Percentiles rank a stretch among this genome's conserved stretches.
Evolutionary conservation across 306 rosid species (phyloP).

Genomic region (Geum urbanum): DNA sequence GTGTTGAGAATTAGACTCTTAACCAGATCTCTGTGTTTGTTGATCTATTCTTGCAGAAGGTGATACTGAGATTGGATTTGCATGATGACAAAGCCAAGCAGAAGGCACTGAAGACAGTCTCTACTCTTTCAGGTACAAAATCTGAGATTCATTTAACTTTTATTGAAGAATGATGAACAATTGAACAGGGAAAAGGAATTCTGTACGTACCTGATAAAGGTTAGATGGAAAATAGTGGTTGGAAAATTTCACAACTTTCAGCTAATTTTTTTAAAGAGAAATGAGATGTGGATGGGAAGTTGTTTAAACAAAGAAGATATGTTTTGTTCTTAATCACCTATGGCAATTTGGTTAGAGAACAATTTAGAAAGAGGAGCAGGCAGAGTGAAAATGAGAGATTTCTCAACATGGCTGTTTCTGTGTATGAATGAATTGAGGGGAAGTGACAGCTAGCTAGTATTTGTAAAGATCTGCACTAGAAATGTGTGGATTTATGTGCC

Average conservation of each 20-base stretch:
- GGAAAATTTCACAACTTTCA: not conserved
- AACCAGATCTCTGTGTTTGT: conserved; percentile 23
- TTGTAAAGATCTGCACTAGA: not conserved
- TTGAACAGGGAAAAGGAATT: not conserved
- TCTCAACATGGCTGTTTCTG: not conserved
- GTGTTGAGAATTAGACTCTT: conserved; percentile 8
- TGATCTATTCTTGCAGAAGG: conserved; percentile 54
- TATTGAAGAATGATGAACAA: not conserved
- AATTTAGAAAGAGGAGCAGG: not conserved
- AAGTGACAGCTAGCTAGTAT: not conserved
- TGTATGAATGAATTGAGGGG: not conserved
- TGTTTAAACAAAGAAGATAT: not conserved
- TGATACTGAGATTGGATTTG: conserved; percentile 69
- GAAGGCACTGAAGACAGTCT: conserved; percentile 82
- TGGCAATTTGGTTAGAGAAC: conserved; percentile 10
- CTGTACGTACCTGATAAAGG: not conserved
- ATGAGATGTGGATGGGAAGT: not conserved
- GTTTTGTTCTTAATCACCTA: conserved; percentile 17
- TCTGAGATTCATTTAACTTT: conserved; percentile 8
- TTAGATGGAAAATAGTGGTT: conserved; percentile 11
- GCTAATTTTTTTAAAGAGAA: conserved; percentile 3
- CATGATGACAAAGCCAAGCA: conserved; percentile 78
- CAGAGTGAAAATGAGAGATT: not conserved
- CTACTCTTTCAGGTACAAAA: conserved; percentile 68
- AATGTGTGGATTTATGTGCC: not conserved